Base-by-base conservation (phyloP, 1,284 basidiomycete genomes). In the Spongispora temasekensis region DNA sequence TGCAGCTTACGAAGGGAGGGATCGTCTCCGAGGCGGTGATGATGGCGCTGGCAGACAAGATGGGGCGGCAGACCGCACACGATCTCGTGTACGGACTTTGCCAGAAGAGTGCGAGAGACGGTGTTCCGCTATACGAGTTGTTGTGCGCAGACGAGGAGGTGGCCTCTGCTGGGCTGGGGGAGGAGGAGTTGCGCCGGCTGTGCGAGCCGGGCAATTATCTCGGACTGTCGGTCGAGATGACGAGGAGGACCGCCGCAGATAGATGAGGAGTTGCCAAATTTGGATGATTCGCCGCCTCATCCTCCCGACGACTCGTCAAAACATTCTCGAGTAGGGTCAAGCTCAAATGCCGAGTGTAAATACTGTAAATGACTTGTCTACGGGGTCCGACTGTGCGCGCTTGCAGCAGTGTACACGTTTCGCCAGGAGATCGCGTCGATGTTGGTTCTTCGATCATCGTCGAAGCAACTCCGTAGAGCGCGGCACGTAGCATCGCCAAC, bases 11-110 rank as follows among this genome's bases (percentile, higher is more conserved):
- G 23, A 72, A 74, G 37, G 78, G 79, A 0, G 68, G 70, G 4
- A 75, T 81, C 53, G 73, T 75, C 28, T 79, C 78, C 31, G 79
- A 81, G 63, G 79, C 77, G 2, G 78, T 79, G 53, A 81, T 81
- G 79, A 79, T 80, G 79, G 71, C 68, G 2, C 69, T 81, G 21
- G 79, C 77, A 17, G 73, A 68, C 60, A 69, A 61, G 53, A 66
- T 79, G 52, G 80, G 80, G 23, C 69, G 79, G 37, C 79, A 80
- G 57, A 69, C 71, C 31, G 78, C 77, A 15, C 78, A 79, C 57
- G 78, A 81, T 62, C 61, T 78, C 37, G 74, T 81, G 42, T 81
- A 81, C 44, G 73, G 74, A 32, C 65, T 79, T n/a, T 81, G 80
- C 61, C 68, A 67, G 58, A 67, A 66, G 61, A 68, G 72, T 12